Evolutionary conservation across 805 yeast species (phyloP).

Genomic region (Kodamaea kakaduensis): DNA sequence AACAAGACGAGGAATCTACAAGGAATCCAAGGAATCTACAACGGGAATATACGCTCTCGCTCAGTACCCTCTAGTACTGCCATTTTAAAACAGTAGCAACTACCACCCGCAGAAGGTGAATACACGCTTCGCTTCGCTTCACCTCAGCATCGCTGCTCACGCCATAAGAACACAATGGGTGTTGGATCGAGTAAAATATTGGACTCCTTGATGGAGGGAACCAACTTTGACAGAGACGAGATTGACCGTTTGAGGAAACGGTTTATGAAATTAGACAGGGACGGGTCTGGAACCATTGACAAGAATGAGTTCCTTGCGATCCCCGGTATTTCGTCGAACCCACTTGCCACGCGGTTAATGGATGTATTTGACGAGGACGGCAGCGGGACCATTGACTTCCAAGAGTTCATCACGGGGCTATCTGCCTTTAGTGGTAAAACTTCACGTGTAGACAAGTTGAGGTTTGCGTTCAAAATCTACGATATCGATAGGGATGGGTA

Average conservation of each 20-base stretch:
- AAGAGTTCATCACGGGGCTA: constrained; percentile 84
- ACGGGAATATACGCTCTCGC: no score
- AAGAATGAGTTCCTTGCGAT: constrained; percentile 85
- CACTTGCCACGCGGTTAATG: constrained; percentile 83
- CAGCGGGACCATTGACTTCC: constrained; percentile 90
- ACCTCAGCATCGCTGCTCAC: no score
- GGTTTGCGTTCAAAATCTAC: constrained; percentile 88
- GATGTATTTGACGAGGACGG: constrained; percentile 93
- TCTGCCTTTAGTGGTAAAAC: constrained; percentile 87
- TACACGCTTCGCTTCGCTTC: no score
- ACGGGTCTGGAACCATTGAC: constrained; percentile 88
- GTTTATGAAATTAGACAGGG: constrained; percentile 92
- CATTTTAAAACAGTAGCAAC: no score
- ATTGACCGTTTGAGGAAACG: constrained; percentile 87
- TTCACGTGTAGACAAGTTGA: constrained; percentile 71
- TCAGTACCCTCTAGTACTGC: no score
- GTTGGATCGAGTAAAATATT: constrained; percentile 55
- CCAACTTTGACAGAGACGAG: constrained; percentile 85
- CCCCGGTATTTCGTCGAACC: constrained; percentile 89
- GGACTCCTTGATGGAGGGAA: constrained; percentile 73
- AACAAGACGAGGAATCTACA: no score
- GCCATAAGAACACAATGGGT: constrained; percentile 43
- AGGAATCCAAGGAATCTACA: no score
- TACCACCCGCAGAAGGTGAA: no score
- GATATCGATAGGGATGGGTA: constrained; percentile 95